These are phyloP conservation scores for Lactarius quietus DNA, from an alignment of 768 basidiomycete genomes.

Conservation along the genomic window DNA sequence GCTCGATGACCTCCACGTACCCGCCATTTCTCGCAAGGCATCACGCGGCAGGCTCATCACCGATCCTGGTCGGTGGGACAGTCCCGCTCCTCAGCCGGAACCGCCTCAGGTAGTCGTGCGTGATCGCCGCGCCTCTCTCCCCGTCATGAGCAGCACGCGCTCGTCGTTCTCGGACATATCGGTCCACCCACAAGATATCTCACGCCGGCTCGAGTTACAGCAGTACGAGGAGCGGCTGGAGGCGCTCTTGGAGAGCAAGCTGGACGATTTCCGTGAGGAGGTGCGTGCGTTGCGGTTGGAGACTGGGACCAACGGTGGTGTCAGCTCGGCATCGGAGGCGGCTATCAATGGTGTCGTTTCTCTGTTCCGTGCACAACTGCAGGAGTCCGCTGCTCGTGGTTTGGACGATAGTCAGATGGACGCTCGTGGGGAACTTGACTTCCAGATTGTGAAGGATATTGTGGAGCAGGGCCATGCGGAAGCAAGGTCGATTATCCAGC, in stretches of 20 bases:
- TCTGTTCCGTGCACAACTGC: conserved; percentile 64
- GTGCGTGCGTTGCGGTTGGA: conserved; percentile 29
- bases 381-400: conserved; percentile 54
- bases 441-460: conserved; percentile 67
- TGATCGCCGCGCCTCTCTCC: conserved; percentile 35
- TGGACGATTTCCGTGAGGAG: conserved; percentile 48
- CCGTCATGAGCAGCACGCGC: conserved; percentile 44
- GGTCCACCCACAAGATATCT: conserved; percentile 48
- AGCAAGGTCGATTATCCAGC: conserved; percentile 52
- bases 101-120: conserved; percentile 35
- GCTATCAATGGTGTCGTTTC: conserved; percentile 64
- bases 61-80: conserved; percentile 47
- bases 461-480: conserved; percentile 67
- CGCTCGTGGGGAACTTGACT: conserved; percentile 73
- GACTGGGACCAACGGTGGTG: conserved; percentile 30
- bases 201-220: conserved; percentile 53
- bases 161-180: conserved; percentile 45
- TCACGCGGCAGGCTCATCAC: conserved; percentile 53
- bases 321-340: conserved; percentile 42
- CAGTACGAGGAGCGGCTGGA: conserved; percentile 59
- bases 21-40: conserved; percentile 62
- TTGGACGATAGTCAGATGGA: conserved; percentile 64
- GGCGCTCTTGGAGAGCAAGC: conserved; percentile 65
- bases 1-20: conserved; percentile 71
- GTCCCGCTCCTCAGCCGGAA: conserved; percentile 35